These are phyloP conservation scores for Populus deltoides DNA, from an alignment of 345 rosid species.

Conservation along the genomic window DNA sequence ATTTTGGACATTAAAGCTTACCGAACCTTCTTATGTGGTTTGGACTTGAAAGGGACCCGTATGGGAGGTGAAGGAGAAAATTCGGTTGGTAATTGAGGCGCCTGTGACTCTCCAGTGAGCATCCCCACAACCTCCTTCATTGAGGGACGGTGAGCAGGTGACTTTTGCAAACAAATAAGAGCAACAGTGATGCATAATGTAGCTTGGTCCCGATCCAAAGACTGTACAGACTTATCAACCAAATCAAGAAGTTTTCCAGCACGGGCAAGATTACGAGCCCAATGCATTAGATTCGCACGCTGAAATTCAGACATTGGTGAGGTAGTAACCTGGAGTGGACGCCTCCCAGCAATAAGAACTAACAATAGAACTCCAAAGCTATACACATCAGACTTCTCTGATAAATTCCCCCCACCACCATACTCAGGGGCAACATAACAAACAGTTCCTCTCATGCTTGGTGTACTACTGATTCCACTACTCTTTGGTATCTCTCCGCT, in stretches of 20 bases:
- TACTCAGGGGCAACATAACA: slow-evolving; percentile 92
- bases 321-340: slow-evolving; percentile 76
- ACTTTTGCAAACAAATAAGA: slow-evolving; percentile 75
- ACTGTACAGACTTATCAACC: slow-evolving; percentile 58
- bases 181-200: slow-evolving; percentile 76
- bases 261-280: slow-evolving; percentile 83
- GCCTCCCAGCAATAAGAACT: slow-evolving; percentile 80
- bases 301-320: slow-evolving; percentile 75
- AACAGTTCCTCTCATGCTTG: slow-evolving; percentile 96
- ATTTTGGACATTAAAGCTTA: neutral
- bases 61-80: slow-evolving; percentile 83
- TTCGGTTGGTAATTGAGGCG: slow-evolving; percentile 70
- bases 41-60: slow-evolving; percentile 36
- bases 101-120: slow-evolving; percentile 52
- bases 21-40: slow-evolving; percentile 12
- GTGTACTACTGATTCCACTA: slow-evolving; percentile 79
- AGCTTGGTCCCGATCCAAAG: slow-evolving; percentile 67
- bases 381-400: slow-evolving; percentile 87
- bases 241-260: slow-evolving; percentile 70
- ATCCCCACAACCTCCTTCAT: slow-evolving; percentile 79
- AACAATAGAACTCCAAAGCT: slow-evolving; percentile 75
- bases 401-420: slow-evolving; percentile 63
- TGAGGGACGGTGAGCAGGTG: slow-evolving; percentile 64
- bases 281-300: slow-evolving; percentile 81
- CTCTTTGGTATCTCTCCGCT: slow-evolving; percentile 76